A percentile compares a stretch with the other conserved stretches of the same genome.
Conservation (phyloP, 805 yeast species). For the Candida chauliodis region DNA sequence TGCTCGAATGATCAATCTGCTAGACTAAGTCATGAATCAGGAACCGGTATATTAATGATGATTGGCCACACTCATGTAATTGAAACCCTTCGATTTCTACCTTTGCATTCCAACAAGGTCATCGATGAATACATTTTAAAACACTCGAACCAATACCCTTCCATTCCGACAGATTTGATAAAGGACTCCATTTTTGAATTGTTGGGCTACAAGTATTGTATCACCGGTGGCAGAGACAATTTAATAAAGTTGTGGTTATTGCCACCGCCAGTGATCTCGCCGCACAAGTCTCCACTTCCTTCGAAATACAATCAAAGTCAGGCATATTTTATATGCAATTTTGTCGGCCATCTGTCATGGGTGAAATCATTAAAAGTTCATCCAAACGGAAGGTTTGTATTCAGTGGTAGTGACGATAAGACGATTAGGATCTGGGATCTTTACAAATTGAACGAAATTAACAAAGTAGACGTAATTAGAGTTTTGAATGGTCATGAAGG, state of each 20-base stretch:
- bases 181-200: conserved; percentile 24
- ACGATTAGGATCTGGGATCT: conserved; percentile 74
- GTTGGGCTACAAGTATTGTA: conserved; percentile 67
- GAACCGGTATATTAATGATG: conserved; percentile 63
- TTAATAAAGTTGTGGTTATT: conserved; percentile 70
- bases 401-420: conserved; percentile 79
- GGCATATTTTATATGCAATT: conserved; percentile 54
- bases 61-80: conserved; percentile 82
- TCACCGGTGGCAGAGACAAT: conserved; percentile 79
- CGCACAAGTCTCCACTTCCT: conserved; percentile 56
- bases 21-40: conserved; percentile 63
- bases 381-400: conserved; percentile 68
- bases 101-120: conserved; percentile 43
- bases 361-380: conserved; percentile 66
- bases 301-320: conserved; percentile 49
- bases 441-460: conserved; percentile 36
- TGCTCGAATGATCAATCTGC: conserved; percentile 79
- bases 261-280: conserved; percentile 60
- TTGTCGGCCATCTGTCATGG: conserved; percentile 85
- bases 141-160: conserved; percentile 26
- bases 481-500: conserved; percentile 67
- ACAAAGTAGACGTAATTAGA: conserved; percentile 38
- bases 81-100: conserved; percentile 69
- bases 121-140: conserved; percentile 44
- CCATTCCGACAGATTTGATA: conserved; percentile 29